A percentile compares a stretch with the other conserved stretches of the same genome.
These are phyloP conservation scores for Globisporangium radiosum DNA, from an alignment of 352 stramenopile species.

Conservation along the genomic window DNA sequence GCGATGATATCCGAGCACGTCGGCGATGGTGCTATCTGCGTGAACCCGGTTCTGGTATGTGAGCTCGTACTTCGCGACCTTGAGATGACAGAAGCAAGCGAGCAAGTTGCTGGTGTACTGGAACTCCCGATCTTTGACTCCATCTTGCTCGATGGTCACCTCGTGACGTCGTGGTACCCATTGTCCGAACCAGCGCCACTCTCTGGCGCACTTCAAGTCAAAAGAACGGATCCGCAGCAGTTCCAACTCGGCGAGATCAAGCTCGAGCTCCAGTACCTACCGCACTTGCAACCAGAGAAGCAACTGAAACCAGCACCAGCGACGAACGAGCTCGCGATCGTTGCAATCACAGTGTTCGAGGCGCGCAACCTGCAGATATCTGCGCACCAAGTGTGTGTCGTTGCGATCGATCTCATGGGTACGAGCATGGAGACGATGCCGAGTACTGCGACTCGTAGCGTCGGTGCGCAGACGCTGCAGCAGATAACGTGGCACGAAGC, in stretches of 20 bases:
- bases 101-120: conserved; percentile 16
- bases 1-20: background rate
- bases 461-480: background rate
- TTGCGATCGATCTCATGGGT: conserved; percentile 14
- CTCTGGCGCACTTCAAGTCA: background rate
- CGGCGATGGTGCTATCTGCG: background rate
- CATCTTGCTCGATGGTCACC: conserved; percentile 33
- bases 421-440: conserved; percentile 23
- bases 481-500: conserved; percentile 13
- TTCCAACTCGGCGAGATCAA: conserved; percentile 19
- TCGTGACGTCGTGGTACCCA: conserved; percentile 27
- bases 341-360: conserved; percentile 10
- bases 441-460: background rate
- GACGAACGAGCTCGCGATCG: background rate
- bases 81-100: background rate
- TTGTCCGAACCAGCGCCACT: background rate
- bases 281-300: conserved; percentile 2
- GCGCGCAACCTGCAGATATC: conserved; percentile 7
- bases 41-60: conserved; percentile 25
- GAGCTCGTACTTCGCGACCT: conserved; percentile 15
- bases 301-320: background rate
- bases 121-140: conserved; percentile 46
- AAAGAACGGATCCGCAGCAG: too few species aligned
- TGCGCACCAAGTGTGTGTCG: conserved; percentile 11
- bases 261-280: conserved; percentile 40